A percentile compares a stretch with the other conserved stretches of the same genome.
These are phyloP conservation scores for Mortierella sp. DNA, from an alignment of 371 early-diverging fungal species.

Conservation along the genomic window DNA sequence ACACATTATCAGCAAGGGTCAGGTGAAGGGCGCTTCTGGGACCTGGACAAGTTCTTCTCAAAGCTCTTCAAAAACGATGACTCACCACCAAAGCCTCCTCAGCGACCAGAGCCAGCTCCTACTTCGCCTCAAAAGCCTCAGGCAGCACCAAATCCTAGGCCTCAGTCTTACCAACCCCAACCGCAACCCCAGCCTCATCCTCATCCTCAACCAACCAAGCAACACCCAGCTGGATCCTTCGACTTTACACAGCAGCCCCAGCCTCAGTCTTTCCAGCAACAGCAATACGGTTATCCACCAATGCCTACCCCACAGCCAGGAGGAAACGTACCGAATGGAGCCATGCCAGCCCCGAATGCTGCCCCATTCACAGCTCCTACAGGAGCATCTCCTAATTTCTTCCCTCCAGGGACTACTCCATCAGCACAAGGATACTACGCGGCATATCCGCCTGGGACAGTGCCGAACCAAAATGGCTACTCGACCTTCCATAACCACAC, in stretches of 20 bases:
- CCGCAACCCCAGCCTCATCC: neutral
- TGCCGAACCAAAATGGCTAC: neutral
- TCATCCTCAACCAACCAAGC: slow-evolving; percentile 4
- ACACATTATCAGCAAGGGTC: neutral
- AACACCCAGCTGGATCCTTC: neutral
- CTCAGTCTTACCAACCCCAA: slow-evolving; percentile 4
- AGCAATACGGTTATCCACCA: slow-evolving; percentile 1
- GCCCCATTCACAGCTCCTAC: slow-evolving; percentile 6
- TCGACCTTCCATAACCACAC: neutral
- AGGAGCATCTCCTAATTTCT: neutral
- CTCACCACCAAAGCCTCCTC: slow-evolving; percentile 3
- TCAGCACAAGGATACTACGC: slow-evolving; percentile 6
- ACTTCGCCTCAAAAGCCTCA: neutral
- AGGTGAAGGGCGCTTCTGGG: slow-evolving; percentile 16
- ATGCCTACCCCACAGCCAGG: slow-evolving; percentile 20
- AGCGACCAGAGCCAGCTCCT: slow-evolving; percentile 2
- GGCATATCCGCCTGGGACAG: neutral
- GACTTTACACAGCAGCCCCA: slow-evolving; percentile 3
- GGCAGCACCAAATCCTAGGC: slow-evolving; percentile 1
- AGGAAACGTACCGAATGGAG: neutral
- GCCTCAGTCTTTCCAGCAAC: slow-evolving; percentile 16
- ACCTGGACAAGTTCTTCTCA: slow-evolving; percentile 50
- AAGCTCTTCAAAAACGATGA: slow-evolving; percentile 25
- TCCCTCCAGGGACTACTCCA: neutral
- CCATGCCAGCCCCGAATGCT: slow-evolving; percentile 5